These are phyloP conservation scores for Basidiobolus heterosporus DNA, from an alignment of 371 early-diverging fungal species.

Conservation along the genomic window DNA sequence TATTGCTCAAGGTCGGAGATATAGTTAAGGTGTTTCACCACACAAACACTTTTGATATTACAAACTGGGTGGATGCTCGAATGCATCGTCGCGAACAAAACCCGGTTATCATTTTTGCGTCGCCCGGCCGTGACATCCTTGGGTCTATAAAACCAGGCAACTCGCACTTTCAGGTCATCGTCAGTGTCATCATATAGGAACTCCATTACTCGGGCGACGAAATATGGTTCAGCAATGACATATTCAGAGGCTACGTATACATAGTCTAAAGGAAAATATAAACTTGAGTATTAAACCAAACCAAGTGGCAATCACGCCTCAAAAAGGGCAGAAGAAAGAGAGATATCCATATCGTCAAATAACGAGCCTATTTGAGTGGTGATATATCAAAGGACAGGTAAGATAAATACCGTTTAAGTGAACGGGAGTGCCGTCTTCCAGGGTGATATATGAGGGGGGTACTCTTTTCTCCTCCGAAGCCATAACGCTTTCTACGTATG, in stretches of 20 bases:
- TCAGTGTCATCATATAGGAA: conserved; percentile 34
- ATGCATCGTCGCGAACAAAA: conserved; percentile 77
- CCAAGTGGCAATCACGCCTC: too few species aligned
- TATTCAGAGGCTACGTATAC: conserved; percentile 62
- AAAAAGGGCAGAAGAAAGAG: too few species aligned
- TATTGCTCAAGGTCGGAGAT: conserved; percentile 42
- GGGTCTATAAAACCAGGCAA: conserved; percentile 74
- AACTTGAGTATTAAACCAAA: too few species aligned
- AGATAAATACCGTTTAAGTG: too few species aligned
- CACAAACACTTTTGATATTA: conserved; percentile 64
- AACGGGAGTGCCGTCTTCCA: too few species aligned
- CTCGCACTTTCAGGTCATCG: conserved; percentile 33
- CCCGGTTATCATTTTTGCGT: conserved; percentile 46
- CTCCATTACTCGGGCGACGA: conserved; percentile 68
- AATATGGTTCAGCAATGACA: conserved; percentile 50
- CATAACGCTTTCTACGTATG: too few species aligned
- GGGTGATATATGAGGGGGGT: too few species aligned
- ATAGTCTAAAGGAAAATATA: conserved; percentile 28
- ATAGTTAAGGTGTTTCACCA: conserved; percentile 46
- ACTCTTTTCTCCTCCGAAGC: too few species aligned
- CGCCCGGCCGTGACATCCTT: conserved; percentile 53
- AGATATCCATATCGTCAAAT: too few species aligned
- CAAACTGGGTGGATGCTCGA: conserved; percentile 68
- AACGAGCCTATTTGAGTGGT: too few species aligned
- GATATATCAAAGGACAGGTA: too few species aligned